Conservation (phyloP, 306 rosid species). For the Begonia masoniana region DNA sequence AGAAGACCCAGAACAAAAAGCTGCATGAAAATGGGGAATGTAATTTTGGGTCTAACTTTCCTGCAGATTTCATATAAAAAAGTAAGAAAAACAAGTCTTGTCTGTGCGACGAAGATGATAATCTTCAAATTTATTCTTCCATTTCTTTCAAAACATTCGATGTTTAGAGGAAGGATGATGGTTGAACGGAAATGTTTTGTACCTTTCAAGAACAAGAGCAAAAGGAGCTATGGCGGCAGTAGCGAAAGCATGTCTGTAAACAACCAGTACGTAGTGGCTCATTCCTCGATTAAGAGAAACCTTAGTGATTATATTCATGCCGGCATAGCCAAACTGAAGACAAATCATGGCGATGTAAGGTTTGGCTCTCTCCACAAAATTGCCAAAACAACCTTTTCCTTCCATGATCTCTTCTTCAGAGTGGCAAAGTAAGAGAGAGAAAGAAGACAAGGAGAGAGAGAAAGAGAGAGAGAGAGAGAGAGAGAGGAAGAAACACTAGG, state of each 20-base stretch:
- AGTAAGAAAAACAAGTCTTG: neutral
- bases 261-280: constrained; percentile 90
- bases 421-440: neutral
- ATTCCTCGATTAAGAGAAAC: constrained; percentile 86
- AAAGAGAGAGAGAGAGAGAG: neutral
- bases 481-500: neutral
- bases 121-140: no score
- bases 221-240: constrained; percentile 78
- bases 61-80: constrained; percentile 27
- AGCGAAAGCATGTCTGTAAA: constrained; percentile 84
- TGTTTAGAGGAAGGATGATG: no score
- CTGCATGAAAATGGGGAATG: constrained; percentile 55
- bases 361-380: constrained; percentile 36
- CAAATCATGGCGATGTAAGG: constrained; percentile 90
- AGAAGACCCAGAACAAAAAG: constrained; percentile 76
- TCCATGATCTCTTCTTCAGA: neutral
- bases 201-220: constrained; percentile 85
- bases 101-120: no score
- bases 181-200: neutral
- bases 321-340: constrained; percentile 91
- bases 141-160: no score
- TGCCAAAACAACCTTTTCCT: constrained; percentile 7
- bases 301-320: constrained; percentile 86
- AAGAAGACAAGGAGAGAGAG: neutral
- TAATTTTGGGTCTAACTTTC: constrained; percentile 74